Conservation (phyloP, 176 grass and related monocot genomes). For the Puya raimondii region DNA sequence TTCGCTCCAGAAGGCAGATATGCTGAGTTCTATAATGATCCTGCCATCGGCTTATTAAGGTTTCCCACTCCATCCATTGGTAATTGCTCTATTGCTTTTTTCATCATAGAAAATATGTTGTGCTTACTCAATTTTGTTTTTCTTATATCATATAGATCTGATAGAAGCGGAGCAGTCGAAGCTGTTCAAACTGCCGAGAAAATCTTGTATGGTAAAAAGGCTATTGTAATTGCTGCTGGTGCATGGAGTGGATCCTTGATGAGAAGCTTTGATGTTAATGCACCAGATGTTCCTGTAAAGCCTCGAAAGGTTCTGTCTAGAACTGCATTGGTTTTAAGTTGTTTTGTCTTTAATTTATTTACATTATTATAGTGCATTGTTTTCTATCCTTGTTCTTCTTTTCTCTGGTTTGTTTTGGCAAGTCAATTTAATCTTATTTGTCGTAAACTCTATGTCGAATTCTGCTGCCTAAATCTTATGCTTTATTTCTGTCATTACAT, state of each 20-base stretch:
- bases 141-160: constrained; percentile 46
- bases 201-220: constrained; percentile 69
- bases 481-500: no score
- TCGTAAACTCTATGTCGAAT: no score
- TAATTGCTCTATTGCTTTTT: not conserved
- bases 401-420: no score
- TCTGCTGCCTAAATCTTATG: no score
- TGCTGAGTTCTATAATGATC: constrained; percentile 74
- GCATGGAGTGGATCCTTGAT: constrained; percentile 76
- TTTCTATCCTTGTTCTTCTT: no score
- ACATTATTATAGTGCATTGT: not conserved
- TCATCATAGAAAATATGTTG: not conserved
- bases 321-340: constrained; percentile 4
- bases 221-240: constrained; percentile 69
- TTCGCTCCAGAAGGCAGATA: constrained; percentile 70
- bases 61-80: constrained; percentile 19
- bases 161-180: constrained; percentile 61
- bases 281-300: constrained; percentile 67
- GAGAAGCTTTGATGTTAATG: constrained; percentile 36
- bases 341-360: not conserved
- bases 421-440: no score
- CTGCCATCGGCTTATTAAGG: constrained; percentile 70
- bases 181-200: constrained; percentile 72
- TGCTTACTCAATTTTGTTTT: not conserved
- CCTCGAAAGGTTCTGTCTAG: constrained; percentile 59